A percentile compares a stretch with the other conserved stretches of the same genome.
phyloP scores from a whole-genome alignment of 441 rosid species.

The California macrophylla region DNA sequence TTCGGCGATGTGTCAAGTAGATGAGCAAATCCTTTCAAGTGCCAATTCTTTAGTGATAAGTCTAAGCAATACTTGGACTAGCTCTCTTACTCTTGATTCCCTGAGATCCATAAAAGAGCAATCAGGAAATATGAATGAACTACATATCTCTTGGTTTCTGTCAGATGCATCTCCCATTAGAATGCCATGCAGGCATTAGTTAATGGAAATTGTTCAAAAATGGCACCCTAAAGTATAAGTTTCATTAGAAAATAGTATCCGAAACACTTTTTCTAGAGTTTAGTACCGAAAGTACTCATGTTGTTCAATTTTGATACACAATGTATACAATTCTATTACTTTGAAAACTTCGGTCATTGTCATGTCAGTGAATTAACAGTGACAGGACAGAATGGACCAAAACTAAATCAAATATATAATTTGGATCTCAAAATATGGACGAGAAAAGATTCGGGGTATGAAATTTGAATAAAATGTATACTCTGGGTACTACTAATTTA shows the following conservation, averaged over 20 bases:
- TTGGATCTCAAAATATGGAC: neutral
- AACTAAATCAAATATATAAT: neutral
- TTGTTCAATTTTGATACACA: neutral
- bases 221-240: neutral
- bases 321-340: neutral
- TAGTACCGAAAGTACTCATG: neutral
- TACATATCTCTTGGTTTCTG: neutral
- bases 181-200: neutral
- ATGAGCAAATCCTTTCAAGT: conserved; percentile 37
- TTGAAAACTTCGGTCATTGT: neutral
- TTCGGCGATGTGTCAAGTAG: conserved; percentile 23
- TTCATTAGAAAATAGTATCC: neutral
- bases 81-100: conserved; percentile 70
- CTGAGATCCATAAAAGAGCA: conserved; percentile 33
- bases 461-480: neutral
- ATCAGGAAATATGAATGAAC: conserved; percentile 6
- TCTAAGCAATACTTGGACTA: conserved; percentile 59
- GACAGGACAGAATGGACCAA: too few species aligned
- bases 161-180: neutral
- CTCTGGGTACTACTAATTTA: neutral
- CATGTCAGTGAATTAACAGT: neutral
- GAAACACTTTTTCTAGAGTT: neutral
- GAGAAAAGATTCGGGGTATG: neutral
- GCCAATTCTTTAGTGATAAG: conserved; percentile 51
- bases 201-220: neutral